Evolutionary conservation across 225 moss, liverwort and hornwort species (phyloP).

Genomic region (Neckera pumila): DNA sequence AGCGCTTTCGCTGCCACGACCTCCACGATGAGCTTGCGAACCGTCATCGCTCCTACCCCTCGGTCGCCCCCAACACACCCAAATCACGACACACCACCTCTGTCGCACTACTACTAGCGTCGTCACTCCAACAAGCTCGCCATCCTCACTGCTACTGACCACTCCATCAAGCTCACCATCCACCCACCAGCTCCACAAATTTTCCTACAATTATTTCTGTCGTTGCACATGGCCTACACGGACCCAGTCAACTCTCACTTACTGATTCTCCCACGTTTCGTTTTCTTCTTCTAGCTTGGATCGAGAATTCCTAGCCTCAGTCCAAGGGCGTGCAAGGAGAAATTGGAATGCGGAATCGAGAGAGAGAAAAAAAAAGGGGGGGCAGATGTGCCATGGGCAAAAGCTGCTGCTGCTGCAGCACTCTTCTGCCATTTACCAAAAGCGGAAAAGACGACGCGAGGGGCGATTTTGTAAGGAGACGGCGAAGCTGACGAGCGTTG

Average conservation of each 20-base stretch:
- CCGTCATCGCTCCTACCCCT: slow-evolving; percentile 2
- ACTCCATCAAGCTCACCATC: neutral
- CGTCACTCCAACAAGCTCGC: neutral
- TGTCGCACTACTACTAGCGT: neutral
- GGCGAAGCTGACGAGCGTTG: neutral
- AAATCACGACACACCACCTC: neutral
- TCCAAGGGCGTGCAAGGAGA: neutral
- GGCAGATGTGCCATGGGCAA: neutral
- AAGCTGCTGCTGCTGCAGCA: neutral
- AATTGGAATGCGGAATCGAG: neutral
- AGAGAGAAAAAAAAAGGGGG: neutral
- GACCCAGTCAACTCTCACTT: slow-evolving; percentile 7
- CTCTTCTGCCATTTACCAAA: neutral
- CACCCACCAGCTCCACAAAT: neutral
- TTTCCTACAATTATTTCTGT: neutral
- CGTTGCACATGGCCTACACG: neutral
- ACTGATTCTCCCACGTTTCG: neutral
- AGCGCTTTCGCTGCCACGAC: slow-evolving; percentile 29
- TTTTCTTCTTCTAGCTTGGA: neutral
- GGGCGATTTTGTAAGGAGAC: neutral
- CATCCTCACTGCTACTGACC: neutral
- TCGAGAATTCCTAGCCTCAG: neutral
- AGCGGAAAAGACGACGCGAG: neutral
- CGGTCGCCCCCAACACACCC: neutral
- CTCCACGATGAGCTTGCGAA: slow-evolving; percentile 29